Conservation (phyloP, 108 stramenopile genomes). For the Fistulifera pelliculosa region DNA sequence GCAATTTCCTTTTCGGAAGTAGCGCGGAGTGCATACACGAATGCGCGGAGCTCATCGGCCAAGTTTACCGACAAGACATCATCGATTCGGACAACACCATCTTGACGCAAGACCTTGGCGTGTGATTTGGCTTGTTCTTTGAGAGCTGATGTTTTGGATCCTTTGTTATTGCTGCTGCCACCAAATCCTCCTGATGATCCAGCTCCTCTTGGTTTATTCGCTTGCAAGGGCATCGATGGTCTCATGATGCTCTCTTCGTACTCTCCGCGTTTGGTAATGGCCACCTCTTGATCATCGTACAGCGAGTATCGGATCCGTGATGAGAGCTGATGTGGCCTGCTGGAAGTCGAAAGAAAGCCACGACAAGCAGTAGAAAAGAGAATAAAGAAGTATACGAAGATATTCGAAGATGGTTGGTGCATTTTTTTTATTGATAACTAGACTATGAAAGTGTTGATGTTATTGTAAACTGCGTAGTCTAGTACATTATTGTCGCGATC, state of each 20-base stretch:
- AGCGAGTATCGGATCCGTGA: neutral
- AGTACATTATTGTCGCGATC: no score
- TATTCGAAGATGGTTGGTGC: no score
- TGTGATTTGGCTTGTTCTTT: constrained; percentile 46
- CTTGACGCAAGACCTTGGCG: constrained; percentile 43
- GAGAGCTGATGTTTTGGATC: constrained; percentile 11
- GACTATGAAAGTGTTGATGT: no score
- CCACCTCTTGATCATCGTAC: neutral
- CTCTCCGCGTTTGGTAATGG: neutral
- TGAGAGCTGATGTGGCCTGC: no score
- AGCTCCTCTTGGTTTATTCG: neutral
- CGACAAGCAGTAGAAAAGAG: no score
- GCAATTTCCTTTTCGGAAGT: constrained; percentile 31
- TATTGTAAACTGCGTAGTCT: no score
- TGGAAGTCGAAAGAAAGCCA: no score
- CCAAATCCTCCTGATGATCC: constrained; percentile 25
- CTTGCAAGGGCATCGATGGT: no score
- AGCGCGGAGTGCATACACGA: constrained; percentile 32
- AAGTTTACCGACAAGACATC: constrained; percentile 34
- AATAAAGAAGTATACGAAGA: no score
- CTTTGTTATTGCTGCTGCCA: constrained; percentile 21
- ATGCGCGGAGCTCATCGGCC: constrained; percentile 50
- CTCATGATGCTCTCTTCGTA: no score
- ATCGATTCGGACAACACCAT: constrained; percentile 73
- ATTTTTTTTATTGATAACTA: no score